Conservation (phyloP, 176 grass and related monocot genomes). For the Poa annua region DNA sequence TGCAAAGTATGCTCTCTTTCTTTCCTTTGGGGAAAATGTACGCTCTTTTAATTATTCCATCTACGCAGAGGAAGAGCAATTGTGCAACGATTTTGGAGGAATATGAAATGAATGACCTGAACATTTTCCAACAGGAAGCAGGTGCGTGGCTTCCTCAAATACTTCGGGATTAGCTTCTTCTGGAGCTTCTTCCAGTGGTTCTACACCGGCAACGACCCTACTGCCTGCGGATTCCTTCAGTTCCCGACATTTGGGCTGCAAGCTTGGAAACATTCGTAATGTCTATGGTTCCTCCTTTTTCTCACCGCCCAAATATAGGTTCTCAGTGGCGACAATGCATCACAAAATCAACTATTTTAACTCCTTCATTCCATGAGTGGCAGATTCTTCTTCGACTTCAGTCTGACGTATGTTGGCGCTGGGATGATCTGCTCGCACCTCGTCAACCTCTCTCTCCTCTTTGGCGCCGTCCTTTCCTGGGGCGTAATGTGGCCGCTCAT, state of each 20-base stretch:
- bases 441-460: constrained; percentile 83
- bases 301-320: neutral
- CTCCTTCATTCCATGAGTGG: neutral
- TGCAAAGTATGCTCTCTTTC: constrained; percentile 58
- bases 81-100: constrained; percentile 1
- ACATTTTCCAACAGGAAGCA: constrained; percentile 63
- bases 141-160: constrained; percentile 77
- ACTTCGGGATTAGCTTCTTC: constrained; percentile 76
- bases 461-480: constrained; percentile 90
- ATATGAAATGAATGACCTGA: neutral
- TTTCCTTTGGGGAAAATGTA: neutral
- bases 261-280: constrained; percentile 94
- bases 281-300: neutral
- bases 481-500: constrained; percentile 98
- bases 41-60: neutral
- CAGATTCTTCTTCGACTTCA: constrained; percentile 99
- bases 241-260: constrained; percentile 94
- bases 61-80: constrained; percentile 20
- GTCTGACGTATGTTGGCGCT: constrained; percentile 90
- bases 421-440: constrained; percentile 98
- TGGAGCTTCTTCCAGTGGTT: constrained; percentile 99
- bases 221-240: constrained; percentile 72
- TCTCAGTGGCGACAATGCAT: neutral
- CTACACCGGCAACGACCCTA: constrained; percentile 68
- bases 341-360: neutral